Evolutionary conservation across 352 stramenopile species (phyloP).

Genomic region (Globisporangium sylvaticum): DNA sequence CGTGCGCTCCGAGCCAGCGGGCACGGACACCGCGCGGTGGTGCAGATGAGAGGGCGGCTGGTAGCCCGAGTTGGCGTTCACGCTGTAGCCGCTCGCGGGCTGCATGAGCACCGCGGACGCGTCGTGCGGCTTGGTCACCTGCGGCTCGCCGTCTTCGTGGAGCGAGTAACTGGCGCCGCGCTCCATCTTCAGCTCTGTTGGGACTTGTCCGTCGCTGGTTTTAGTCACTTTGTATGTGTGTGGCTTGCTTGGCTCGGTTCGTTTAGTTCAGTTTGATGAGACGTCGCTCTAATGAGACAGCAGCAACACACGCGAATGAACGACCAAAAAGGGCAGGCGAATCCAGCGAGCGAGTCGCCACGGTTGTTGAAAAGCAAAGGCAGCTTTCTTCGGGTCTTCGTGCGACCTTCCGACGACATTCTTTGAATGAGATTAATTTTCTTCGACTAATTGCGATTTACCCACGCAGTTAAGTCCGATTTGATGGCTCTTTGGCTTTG

Average conservation of each 20-base stretch:
- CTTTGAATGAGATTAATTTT: neutral
- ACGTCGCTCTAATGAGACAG: neutral
- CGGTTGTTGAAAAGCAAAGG: too few species aligned
- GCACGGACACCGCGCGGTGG: slow-evolving; percentile 13
- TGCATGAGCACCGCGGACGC: slow-evolving; percentile 9
- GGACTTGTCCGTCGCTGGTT: too few species aligned
- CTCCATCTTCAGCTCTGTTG: slow-evolving; percentile 24
- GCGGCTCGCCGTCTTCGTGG: slow-evolving; percentile 31
- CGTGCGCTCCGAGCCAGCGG: slow-evolving; percentile 24
- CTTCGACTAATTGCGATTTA: slow-evolving; percentile 1
- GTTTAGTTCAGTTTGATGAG: neutral
- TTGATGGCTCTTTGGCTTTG: neutral
- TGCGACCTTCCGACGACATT: slow-evolving; percentile 5
- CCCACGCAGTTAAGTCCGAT: neutral
- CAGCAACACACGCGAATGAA: neutral
- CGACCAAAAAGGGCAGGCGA: neutral
- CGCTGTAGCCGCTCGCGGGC: slow-evolving; percentile 18
- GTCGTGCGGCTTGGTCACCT: slow-evolving; percentile 12
- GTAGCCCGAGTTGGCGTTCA: slow-evolving; percentile 10
- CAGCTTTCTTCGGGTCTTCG: neutral
- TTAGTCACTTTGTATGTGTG: neutral
- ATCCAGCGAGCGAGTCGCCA: neutral
- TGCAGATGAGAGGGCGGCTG: slow-evolving; percentile 11
- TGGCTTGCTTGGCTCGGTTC: neutral
- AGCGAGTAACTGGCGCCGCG: slow-evolving; percentile 42